Conservation (phyloP, 176 grass and related monocot genomes). For the Oryza australiensis region DNA sequence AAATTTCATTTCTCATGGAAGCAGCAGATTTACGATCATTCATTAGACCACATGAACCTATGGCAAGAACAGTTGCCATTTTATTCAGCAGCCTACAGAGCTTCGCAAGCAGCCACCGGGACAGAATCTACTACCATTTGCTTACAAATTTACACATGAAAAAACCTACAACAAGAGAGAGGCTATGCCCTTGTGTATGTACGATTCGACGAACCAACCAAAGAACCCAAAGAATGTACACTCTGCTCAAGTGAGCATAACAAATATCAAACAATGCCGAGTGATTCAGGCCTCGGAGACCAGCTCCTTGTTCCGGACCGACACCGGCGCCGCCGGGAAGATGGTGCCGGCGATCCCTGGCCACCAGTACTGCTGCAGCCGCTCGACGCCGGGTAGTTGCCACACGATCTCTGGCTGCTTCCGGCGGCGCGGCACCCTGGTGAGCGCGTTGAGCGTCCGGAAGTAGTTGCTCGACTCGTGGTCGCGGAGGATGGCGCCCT, state of each 20-base stretch:
- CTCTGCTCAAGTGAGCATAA: conserved; percentile 12
- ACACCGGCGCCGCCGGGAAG: conserved; percentile 13
- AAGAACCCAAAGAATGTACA: conserved; percentile 54
- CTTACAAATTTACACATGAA: conserved; percentile 41
- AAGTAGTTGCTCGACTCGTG: conserved; percentile 98
- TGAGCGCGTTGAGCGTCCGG: conserved; percentile 62
- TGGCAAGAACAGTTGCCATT: conserved; percentile 3
- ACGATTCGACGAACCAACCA: conserved; percentile 27
- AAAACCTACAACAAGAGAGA: conserved; percentile 37
- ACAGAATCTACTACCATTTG: conserved; percentile 19
- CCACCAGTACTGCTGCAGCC: conserved; percentile 75
- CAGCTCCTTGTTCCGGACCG: conserved; percentile 52
- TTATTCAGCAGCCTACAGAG: conserved; percentile 41
- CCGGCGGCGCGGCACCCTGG: conserved; percentile 39
- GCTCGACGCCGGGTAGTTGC: conserved; percentile 54
- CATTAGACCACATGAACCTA: conserved; percentile 27
- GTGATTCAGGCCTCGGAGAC: conserved; percentile 39
- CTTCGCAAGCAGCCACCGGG: conserved; percentile 32
- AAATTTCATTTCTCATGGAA: background rate
- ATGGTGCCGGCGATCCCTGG: conserved; percentile 53
- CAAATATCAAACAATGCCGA: background rate
- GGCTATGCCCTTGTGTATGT: conserved; percentile 32
- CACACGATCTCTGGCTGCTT: conserved; percentile 53
- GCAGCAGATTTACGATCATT: conserved; percentile 36
- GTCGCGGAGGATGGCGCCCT: conserved; percentile 89